Evolutionary conservation across 371 early-diverging fungal species (phyloP).

Genomic region (Lichtheimia ramosa): DNA sequence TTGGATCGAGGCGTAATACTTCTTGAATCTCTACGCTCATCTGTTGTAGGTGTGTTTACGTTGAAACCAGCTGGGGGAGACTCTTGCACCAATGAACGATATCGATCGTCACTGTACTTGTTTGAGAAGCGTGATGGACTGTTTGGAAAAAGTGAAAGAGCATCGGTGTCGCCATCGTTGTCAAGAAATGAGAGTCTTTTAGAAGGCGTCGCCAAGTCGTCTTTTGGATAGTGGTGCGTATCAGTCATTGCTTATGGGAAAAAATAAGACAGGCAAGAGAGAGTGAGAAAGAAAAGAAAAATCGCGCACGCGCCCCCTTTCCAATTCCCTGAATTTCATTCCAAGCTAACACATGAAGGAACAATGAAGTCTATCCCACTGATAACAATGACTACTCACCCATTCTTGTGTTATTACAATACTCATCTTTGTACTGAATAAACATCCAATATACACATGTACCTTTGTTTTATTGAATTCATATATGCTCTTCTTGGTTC

Average conservation of each 20-base stretch:
- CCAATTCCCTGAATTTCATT: too few relatives aligned
- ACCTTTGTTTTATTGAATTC: too few relatives aligned
- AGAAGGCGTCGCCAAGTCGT: not conserved
- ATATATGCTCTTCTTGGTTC: too few relatives aligned
- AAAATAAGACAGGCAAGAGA: not conserved
- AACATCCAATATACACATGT: too few relatives aligned
- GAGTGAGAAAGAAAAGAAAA: not conserved
- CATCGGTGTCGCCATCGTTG: not conserved
- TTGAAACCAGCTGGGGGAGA: conserved; percentile 17
- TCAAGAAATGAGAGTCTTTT: not conserved
- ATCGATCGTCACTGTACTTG: conserved; percentile 13
- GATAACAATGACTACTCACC: too few relatives aligned
- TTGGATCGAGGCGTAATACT: not conserved
- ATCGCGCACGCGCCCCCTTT: too few relatives aligned
- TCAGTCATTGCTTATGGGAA: conserved; percentile 5
- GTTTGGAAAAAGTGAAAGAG: not conserved
- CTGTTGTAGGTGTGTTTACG: conserved; percentile 8
- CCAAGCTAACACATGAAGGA: too few relatives aligned
- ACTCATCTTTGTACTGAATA: too few relatives aligned
- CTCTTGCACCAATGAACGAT: conserved; percentile 19
- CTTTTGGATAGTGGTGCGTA: not conserved
- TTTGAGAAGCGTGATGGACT: not conserved
- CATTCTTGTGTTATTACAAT: too few relatives aligned
- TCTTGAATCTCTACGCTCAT: not conserved
- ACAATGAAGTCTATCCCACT: too few relatives aligned